Base-by-base conservation (phyloP, 1,139 yeast species). In the Kodamaea suecica region DNA sequence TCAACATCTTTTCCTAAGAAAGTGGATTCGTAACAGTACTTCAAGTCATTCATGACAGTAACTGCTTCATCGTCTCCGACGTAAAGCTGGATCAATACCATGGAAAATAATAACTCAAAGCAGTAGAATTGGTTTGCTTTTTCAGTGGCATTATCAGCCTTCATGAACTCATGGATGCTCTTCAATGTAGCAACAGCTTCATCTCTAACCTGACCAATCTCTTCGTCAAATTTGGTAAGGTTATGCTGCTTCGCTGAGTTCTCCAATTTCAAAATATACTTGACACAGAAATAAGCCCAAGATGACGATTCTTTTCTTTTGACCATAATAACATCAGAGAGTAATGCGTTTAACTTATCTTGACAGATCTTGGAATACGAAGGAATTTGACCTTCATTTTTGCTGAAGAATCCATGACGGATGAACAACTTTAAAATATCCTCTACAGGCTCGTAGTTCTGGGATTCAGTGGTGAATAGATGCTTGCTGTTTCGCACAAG, bases 21-120 rank as follows among this genome's bases (percentile, higher is more conserved):
- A 2, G 43, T 57, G 27, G 63, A 62, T 27, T 70, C 68, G 44
- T 70, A 78, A 40, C 80, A 76, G 12, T 63, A 60, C 38, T 72
- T 78, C 37, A 90, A 63, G 52, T 90, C 98, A 26, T 79, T 81
- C 28, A 88, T 66, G 15, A 87, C 81, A 21, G 78, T 68, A 4
- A 84, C 78, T 0, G 95, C 83, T 43, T 90, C 97, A 36, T 76
- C 79, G 48, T 81, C 88, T 13, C 92, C 95, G 43, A 80, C 66
- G 52, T 81, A 88, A 28, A 90, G 69, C 53, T 88, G 96, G 17
- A 92, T 57, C 30, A 88, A 59, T 3, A 84, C 84, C 73, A 86
- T 77, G 1, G 96, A 83, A 40, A 85, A 78, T 33, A 92, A 63
- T 30, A 86, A 63, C 53, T 87, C 95, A 52, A 84, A 82, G 35